These are phyloP conservation scores for Agrocybe chaxingu DNA, from an alignment of 768 basidiomycete species.

Conservation along the genomic window DNA sequence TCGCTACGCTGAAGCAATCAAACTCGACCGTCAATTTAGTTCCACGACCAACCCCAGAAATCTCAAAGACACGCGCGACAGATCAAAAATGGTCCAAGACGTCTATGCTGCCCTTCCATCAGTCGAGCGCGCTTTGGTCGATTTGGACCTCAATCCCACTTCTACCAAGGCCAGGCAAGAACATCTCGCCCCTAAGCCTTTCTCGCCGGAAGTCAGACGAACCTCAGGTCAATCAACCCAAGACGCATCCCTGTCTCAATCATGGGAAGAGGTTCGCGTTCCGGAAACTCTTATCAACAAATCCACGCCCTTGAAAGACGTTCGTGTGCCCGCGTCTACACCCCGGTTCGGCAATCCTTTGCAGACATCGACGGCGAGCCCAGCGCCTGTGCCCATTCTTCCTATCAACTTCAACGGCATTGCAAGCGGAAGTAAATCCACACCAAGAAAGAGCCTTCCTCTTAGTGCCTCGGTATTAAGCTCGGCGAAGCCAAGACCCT, in stretches of 20 bases:
- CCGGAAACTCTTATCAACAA: slow-evolving; percentile 21
- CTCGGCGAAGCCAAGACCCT: slow-evolving; percentile 15
- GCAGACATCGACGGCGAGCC: slow-evolving; percentile 15
- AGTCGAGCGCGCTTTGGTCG: slow-evolving; percentile 61
- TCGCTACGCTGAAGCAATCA: slow-evolving; percentile 68
- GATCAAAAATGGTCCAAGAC: slow-evolving; percentile 69
- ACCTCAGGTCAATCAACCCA: slow-evolving; percentile 15
- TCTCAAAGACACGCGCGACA: slow-evolving; percentile 42
- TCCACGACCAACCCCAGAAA: slow-evolving; percentile 37
- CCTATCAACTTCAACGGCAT: slow-evolving; percentile 17
- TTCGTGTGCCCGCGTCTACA: slow-evolving; percentile 23
- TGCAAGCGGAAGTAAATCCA: slow-evolving; percentile 15
- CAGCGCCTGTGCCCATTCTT: slow-evolving; percentile 17
- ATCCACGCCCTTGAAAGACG: slow-evolving; percentile 22
- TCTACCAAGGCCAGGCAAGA: neutral
- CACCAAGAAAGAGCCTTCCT: slow-evolving; percentile 29
- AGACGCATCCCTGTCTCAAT: slow-evolving; percentile 42
- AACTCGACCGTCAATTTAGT: slow-evolving; percentile 64
- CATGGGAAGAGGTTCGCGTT: slow-evolving; percentile 59
- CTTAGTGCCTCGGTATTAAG: slow-evolving; percentile 16
- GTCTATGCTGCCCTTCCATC: slow-evolving; percentile 60
- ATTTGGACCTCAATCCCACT: slow-evolving; percentile 27
- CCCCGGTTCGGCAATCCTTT: slow-evolving; percentile 32
- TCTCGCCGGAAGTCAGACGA: slow-evolving; percentile 3
- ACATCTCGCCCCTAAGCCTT: slow-evolving; percentile 12